Evolutionary conservation across 345 rosid species (phyloP).

Genomic region (Citrus maxima): DNA sequence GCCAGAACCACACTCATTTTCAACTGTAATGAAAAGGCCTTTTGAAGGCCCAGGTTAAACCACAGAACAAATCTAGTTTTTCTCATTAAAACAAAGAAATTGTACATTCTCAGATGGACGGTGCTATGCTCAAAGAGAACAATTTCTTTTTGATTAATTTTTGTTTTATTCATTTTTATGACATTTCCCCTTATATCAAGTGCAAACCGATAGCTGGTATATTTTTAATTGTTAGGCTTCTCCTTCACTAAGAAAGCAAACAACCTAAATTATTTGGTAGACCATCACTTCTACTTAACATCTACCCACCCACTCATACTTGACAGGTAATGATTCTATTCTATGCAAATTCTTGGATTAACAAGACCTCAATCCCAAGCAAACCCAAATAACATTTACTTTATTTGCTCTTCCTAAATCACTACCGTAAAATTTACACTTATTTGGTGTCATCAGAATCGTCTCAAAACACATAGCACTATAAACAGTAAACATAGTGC

Average conservation of each 20-base stretch:
- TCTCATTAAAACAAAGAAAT: neutral
- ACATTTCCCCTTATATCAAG: neutral
- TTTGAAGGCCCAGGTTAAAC: neutral
- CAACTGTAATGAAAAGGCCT: neutral
- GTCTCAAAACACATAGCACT: neutral
- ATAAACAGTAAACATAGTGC: too few relatives aligned
- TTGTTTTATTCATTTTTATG: too few relatives aligned
- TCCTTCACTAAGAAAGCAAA: neutral
- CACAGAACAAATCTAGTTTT: neutral
- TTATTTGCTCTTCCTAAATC: neutral
- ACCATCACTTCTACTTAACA: too few relatives aligned
- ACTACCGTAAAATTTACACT: neutral
- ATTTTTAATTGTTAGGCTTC: neutral
- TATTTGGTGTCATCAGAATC: neutral
- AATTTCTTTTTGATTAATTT: too few relatives aligned
- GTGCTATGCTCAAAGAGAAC: neutral
- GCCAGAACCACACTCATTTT: neutral
- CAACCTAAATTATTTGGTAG: neutral
- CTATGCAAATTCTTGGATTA: neutral
- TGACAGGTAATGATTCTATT: neutral
- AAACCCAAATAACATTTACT: neutral
- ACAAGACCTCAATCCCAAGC: neutral
- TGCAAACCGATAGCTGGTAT: neutral
- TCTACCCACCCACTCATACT: neutral
- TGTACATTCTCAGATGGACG: neutral